Evolutionary conservation across 495 filamentous ascomycete species (phyloP), one percentile per base, ranked within the genome.

Genomic region (Venustampulla echinocandica): DNA sequence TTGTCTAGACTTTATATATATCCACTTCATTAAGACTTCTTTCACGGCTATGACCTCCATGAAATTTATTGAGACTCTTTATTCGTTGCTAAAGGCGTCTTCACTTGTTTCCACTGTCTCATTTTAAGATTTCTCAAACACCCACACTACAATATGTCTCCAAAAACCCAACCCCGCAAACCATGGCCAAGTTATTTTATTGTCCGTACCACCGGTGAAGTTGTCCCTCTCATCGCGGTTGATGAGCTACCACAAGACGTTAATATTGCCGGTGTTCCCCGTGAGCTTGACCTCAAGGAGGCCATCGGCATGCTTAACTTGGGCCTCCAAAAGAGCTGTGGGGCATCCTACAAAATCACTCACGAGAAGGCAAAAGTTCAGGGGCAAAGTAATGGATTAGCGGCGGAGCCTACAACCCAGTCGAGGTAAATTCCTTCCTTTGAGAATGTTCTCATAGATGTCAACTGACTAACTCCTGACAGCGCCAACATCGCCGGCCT

Each of bases 241-340:
- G 69, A 71, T 46, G 64, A 73, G 50, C 64, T 75, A 0, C 70
- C 68, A 0, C 57, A 56, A 4, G 64, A 61, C 54, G 44, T 70
- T 10, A 49, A 68, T 13, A 45, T 72, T 15, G 38, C 61, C 15
- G 64, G 61, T 10, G 50, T 65, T 4, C 68, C 67, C 14, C 64
- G 69, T 4, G 50, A 64, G 43, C 54, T 71, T 21, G 47, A 56
- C 0, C 28, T 60, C 2, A 62, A 67, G 45, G 56, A 68, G 40
- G 67, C 64, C 6, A 53, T 58, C 4, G 61, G 61, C 10, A 62
- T 71, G 37, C 43, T 40, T 11, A 66, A 68, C 47, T 53, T 74
- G 1, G 69, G 69, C 14, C 48, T 53, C 25, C 46, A 55, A n/a
- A 15, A 40, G 22, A 58, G 57, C n/a, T 44, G 21, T 21, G 54